Evolutionary conservation across 225 moss, liverwort and hornwort genomes (phyloP), one percentile per base, ranked within the genome.

Genomic region (Physcomitrium patens): DNA sequence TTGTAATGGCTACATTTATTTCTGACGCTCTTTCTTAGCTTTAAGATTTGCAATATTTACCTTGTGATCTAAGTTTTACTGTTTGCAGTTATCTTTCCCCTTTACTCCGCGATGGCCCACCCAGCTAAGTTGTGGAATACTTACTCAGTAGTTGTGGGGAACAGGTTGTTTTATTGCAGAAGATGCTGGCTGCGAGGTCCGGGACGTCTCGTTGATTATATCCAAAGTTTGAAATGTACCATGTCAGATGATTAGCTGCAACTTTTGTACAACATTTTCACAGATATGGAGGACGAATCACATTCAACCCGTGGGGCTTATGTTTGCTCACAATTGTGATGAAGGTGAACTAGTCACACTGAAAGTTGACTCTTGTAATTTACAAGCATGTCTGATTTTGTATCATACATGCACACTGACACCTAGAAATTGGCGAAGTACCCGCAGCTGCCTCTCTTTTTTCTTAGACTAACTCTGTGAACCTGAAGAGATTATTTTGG

Each of bases 161-260:
- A 69, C 70, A 80, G 84, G 77, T 84, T 60, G 48, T 27, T 26
- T 59, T 69, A 65, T 77, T 80, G 77, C 73, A 67, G 84, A 84
- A 77, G 73, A 74, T 68, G 68, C 79, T 84, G 49, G 69, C 69
- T 45, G 64, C 76, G 63, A 84, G 72, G 73, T 80, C 69, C 41
- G 76, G 61, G 69, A 65, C 37, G 23, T 65, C 53, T 49, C 66
- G 65, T 18, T 72, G 67, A 81, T 42, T 58, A 26, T 37, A 22
- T 67, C 24, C 41, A 12, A 63, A 66, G 63, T 44, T 59, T 69
- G 52, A 68, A 71, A 57, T 83, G 76, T 76, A 79, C 63, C 67
- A 68, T 76, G 71, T 76, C 57, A 41, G 17, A 61, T 37, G 67
- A 72, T 43, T 24, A 42, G 49, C 78, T 63, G 58, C 63, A 71